These are phyloP conservation scores for Coccomyxa sp. DNA, from an alignment of 139 green algal species.

Conservation along the genomic window DNA sequence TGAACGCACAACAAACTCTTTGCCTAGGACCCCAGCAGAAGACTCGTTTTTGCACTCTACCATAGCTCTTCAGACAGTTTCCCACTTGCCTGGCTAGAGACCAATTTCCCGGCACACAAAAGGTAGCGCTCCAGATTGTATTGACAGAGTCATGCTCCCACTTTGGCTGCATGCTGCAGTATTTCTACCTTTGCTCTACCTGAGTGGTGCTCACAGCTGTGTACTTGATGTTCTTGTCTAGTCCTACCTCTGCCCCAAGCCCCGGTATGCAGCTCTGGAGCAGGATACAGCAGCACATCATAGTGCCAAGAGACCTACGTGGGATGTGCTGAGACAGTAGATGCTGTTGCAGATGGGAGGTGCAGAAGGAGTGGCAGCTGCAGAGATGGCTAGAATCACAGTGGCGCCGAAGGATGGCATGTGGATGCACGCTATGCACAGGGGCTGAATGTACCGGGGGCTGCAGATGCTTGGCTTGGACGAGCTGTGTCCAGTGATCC, in stretches of 20 bases:
- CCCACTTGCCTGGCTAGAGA: not conserved
- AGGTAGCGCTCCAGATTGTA: no score
- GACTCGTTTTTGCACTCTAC: no score
- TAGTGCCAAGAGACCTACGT: no score
- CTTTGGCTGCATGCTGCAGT: no score
- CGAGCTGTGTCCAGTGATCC: no score
- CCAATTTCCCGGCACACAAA: no score
- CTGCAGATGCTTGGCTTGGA: no score
- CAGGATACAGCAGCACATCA: not conserved
- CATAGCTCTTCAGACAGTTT: not conserved
- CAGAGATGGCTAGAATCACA: conserved; percentile 5
- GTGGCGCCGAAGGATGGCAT: conserved; percentile 5
- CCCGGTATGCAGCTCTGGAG: not conserved
- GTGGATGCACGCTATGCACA: conserved; percentile 8
- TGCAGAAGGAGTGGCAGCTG: not conserved
- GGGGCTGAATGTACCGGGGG: not conserved
- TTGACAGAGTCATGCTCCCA: no score
- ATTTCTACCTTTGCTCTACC: no score
- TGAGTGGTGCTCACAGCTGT: not conserved
- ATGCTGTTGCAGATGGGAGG: conserved; percentile 93
- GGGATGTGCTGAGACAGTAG: no score
- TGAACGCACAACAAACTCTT: not conserved
- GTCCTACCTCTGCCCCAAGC: not conserved
- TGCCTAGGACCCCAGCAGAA: not conserved
- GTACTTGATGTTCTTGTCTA: not conserved